A percentile compares a stretch with the other conserved stretches of the same genome.
phyloP scores from a whole-genome alignment of 768 basidiomycete genomes.

The Daedaleopsis sinensis region DNA sequence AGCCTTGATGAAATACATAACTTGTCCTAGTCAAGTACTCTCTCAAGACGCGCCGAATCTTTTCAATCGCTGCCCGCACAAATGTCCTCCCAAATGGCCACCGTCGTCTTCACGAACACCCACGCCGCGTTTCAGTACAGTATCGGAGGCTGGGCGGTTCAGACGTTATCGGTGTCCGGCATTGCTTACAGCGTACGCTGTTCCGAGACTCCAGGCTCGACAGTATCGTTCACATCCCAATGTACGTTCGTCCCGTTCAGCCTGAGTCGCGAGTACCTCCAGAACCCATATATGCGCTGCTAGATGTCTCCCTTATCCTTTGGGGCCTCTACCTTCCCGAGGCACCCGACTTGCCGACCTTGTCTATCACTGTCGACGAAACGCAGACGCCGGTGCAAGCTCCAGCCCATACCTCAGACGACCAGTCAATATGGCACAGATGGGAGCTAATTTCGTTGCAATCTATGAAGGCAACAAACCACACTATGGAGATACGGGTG shows the following conservation, averaged over 20 bases:
- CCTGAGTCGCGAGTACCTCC: neutral
- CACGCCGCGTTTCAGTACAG: too few relatives aligned
- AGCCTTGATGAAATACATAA: too few relatives aligned
- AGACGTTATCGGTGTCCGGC: too few relatives aligned
- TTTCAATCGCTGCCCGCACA: too few relatives aligned
- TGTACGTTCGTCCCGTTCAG: neutral
- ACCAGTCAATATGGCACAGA: neutral
- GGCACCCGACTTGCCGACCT: neutral
- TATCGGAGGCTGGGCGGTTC: too few relatives aligned
- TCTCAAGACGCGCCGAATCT: too few relatives aligned
- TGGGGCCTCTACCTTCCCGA: neutral
- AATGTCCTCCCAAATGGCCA: too few relatives aligned
- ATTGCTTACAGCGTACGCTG: too few relatives aligned
- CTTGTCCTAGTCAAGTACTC: too few relatives aligned
- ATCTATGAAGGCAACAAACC: neutral
- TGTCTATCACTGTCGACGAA: neutral
- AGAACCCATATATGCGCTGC: neutral
- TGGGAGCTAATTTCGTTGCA: neutral
- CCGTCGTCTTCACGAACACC: too few relatives aligned
- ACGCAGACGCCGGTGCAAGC: neutral
- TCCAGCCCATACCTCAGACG: neutral
- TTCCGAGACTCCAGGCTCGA: too few relatives aligned
- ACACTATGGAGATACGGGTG: slow-evolving; percentile 6
- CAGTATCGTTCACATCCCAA: too few relatives aligned
- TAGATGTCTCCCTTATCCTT: neutral